Evolutionary conservation across 208 protist genomes (phyloP).

Genomic region (Crithidia acanthocephali): DNA sequence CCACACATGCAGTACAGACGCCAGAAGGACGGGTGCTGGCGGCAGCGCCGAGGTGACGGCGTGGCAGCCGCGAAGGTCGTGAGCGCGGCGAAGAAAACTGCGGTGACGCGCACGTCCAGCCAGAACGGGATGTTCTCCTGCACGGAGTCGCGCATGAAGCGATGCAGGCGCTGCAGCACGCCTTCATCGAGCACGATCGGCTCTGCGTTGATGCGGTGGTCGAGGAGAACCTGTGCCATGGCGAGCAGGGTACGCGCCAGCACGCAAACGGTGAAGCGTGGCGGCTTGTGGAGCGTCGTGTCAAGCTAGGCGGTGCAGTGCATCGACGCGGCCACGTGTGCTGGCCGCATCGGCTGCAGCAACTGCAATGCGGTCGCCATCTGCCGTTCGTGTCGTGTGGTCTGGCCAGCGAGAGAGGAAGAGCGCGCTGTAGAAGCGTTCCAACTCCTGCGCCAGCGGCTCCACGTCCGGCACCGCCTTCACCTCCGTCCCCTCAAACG

Average conservation of each 20-base stretch:
- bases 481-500: conserved; percentile 70
- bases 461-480: conserved; percentile 44
- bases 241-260: conserved; percentile 61
- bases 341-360: not conserved
- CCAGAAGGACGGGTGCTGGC: conserved; percentile 49
- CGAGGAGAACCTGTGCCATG: conserved; percentile 42
- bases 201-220: conserved; percentile 19
- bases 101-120: conserved; percentile 81
- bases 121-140: conserved; percentile 88
- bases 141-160: conserved; percentile 60
- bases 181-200: conserved; percentile 39
- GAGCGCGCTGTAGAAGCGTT: conserved; percentile 69
- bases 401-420: conserved; percentile 33
- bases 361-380: no score
- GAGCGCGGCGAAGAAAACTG: conserved; percentile 66
- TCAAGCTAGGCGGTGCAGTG: conserved; percentile 45
- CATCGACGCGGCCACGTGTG: conserved; percentile 38
- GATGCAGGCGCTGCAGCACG: conserved; percentile 37
- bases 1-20: conserved; percentile 75
- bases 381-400: not conserved
- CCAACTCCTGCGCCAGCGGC: conserved; percentile 68
- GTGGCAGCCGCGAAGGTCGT: conserved; percentile 65
- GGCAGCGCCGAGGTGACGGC: conserved; percentile 24
- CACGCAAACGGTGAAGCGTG: conserved; percentile 63
- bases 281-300: conserved; percentile 40